A percentile compares a stretch with the other conserved stretches of the same genome.
Conservation (phyloP, 2,329 filamentous ascomycete genomes). For the Colletotrichum melonis region DNA sequence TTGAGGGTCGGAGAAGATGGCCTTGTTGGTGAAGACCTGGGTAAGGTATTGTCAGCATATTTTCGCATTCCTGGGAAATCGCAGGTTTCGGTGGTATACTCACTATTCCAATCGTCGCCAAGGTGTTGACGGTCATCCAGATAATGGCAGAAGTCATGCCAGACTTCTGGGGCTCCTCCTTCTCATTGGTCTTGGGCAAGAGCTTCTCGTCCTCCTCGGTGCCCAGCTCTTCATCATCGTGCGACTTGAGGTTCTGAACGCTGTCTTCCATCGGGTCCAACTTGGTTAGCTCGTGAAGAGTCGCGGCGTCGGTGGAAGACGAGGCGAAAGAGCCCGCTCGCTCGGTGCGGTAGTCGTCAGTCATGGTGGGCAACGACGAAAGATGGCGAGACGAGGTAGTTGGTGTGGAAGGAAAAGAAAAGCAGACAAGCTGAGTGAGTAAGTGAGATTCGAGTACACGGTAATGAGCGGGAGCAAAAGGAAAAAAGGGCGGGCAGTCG, state of each 20-base stretch:
- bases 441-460: background rate
- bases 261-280: conserved; percentile 46
- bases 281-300: conserved; percentile 49
- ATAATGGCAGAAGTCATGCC: conserved; percentile 53
- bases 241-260: conserved; percentile 43
- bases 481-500: background rate
- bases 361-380: conserved; percentile 36
- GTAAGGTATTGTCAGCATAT: conserved; percentile 27
- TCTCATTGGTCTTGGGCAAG: conserved; percentile 47
- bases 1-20: conserved; percentile 72
- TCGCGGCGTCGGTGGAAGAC: conserved; percentile 47
- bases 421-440: background rate
- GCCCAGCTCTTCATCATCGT: conserved; percentile 50
- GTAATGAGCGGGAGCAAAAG: background rate
- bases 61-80: background rate
- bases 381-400: background rate
- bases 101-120: conserved; percentile 73
- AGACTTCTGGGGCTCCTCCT: conserved; percentile 48
- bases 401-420: background rate
- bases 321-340: conserved; percentile 46
- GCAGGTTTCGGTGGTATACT: conserved; percentile 36
- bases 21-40: conserved; percentile 77
- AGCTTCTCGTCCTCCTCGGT: conserved; percentile 56
- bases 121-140: conserved; percentile 71
- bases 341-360: conserved; percentile 38